Conservation (phyloP, 2,329 filamentous ascomycete species). For the Rhinocladiella similis region DNA sequence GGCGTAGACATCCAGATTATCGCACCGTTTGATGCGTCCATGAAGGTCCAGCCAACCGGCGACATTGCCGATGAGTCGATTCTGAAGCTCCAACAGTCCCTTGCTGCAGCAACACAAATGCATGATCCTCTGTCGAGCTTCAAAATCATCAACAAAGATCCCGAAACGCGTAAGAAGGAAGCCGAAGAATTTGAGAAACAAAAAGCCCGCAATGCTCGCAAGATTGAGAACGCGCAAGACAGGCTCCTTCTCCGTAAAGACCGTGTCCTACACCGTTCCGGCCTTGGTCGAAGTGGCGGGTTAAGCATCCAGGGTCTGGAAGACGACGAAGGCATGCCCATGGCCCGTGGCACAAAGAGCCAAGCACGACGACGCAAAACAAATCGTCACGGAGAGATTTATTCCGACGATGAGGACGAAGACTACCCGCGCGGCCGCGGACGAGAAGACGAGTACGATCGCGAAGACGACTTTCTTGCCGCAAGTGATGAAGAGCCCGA, state of each 20-base stretch:
- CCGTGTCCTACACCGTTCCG: conserved; percentile 48
- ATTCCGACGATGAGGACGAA: conserved; percentile 51
- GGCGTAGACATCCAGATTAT: conserved; percentile 61
- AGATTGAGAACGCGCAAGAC: conserved; percentile 56
- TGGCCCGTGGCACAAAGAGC: conserved; percentile 36
- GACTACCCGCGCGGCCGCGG: conserved; percentile 45
- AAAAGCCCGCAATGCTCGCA: conserved; percentile 54
- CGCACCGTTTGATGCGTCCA: conserved; percentile 61
- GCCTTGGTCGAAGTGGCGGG: conserved; percentile 48
- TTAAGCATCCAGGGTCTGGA: conserved; percentile 59
- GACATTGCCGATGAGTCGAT: conserved; percentile 61
- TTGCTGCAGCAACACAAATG: conserved; percentile 58
- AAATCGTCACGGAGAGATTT: conserved; percentile 50
- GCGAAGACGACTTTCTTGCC: conserved; percentile 75
- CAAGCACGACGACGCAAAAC: conserved; percentile 38
- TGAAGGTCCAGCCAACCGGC: conserved; percentile 58
- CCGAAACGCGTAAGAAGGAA: conserved; percentile 59
- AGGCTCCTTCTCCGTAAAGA: conserved; percentile 55
- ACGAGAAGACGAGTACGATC: conserved; percentile 80
- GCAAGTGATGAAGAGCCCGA: conserved; percentile 51
- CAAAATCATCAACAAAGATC: conserved; percentile 56
- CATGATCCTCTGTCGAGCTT: conserved; percentile 41
- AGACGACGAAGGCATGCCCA: conserved; percentile 53
- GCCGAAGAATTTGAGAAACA: conserved; percentile 63
- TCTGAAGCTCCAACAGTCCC: conserved; percentile 59